Evolutionary conservation across 768 basidiomycete genomes (phyloP), one percentile per base, ranked within the genome.

Genomic region (Terana coerulea): DNA sequence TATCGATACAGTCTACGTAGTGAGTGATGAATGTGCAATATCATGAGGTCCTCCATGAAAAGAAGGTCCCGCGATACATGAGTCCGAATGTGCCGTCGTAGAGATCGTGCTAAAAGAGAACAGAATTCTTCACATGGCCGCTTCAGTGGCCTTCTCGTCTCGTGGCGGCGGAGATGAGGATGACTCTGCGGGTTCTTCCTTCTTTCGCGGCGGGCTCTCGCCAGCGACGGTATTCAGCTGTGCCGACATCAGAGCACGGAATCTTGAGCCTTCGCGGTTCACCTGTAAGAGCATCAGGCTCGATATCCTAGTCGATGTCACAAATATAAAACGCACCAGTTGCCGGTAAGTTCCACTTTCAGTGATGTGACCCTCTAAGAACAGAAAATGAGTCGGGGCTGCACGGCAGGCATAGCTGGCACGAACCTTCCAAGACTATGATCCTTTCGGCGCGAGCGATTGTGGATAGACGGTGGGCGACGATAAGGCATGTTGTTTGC

Each of bases 401-500:
- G n/a, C 11, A 31, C 17, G 22, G 19, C 45, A 36, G 21, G n/a
- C 31, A 46, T 1, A 21, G 25, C n/a, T n/a, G 40, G 28, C 26
- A 51, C 21, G 2, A 11, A 85, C 85, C 86, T 72, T 97, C 92
- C 17, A 97, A 75, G 17, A 97, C 92, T 5, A 91, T 89, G 39
- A 97, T 90, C 34, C 89, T 76, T 63, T 94, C 91, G 1, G 93
- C 91, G 48, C 92, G 74, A 3, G 93, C 90, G 49, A 97, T 92
- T 3, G 93, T 93, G 21, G 90, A 92, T 48, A 97, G 64, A 44
- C 93, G 76, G 68, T 97, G 93, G 0, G 93, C 93, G 17, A 95
- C 91, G 49, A 95, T 86, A 22, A 94, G 65, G 59, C 92, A 93
- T 2, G 92, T 95, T 29, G 91, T 94, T 55, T 88, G 80, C 39